Percentiles rank a stretch among this genome's conserved stretches.
Conservation (phyloP, 495 filamentous ascomycete genomes). For the Aspergillus sclerotioniger region DNA sequence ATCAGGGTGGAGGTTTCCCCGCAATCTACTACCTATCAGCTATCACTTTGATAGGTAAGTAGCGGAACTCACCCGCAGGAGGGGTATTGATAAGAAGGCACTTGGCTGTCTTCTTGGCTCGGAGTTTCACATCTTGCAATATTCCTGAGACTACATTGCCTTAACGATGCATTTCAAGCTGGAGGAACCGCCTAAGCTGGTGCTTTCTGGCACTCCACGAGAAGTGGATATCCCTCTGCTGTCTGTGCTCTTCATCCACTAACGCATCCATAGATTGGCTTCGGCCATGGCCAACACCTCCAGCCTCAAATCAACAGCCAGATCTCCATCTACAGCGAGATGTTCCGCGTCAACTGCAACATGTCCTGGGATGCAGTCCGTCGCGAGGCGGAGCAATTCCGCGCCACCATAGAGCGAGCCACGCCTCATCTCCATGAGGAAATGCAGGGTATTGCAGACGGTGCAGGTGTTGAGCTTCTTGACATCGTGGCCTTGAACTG, state of each 20-base stretch:
- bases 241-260: not conserved
- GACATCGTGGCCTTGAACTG: slow-evolving; percentile 67
- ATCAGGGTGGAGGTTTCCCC: not conserved
- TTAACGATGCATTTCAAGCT: slow-evolving; percentile 8
- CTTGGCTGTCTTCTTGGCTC: not conserved
- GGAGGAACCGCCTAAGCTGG: slow-evolving; percentile 22
- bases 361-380: slow-evolving; percentile 51
- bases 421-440: slow-evolving; percentile 51
- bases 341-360: slow-evolving; percentile 50
- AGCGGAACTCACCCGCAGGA: not conserved
- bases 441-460: slow-evolving; percentile 60
- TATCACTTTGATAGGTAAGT: no score
- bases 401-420: slow-evolving; percentile 31
- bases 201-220: slow-evolving; percentile 24
- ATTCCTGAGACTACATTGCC: not conserved
- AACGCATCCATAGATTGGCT: slow-evolving; percentile 43
- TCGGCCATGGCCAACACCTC: slow-evolving; percentile 51
- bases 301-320: slow-evolving; percentile 42
- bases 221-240: slow-evolving; percentile 23
- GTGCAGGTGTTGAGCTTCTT: slow-evolving; percentile 48
- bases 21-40: not conserved
- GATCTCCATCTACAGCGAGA: slow-evolving; percentile 49
- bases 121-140: not conserved
- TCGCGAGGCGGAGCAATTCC: slow-evolving; percentile 43
- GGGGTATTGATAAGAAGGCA: not conserved